Conservation (phyloP, 2,329 filamentous ascomycete species). For the Clonostachys chloroleuca region DNA sequence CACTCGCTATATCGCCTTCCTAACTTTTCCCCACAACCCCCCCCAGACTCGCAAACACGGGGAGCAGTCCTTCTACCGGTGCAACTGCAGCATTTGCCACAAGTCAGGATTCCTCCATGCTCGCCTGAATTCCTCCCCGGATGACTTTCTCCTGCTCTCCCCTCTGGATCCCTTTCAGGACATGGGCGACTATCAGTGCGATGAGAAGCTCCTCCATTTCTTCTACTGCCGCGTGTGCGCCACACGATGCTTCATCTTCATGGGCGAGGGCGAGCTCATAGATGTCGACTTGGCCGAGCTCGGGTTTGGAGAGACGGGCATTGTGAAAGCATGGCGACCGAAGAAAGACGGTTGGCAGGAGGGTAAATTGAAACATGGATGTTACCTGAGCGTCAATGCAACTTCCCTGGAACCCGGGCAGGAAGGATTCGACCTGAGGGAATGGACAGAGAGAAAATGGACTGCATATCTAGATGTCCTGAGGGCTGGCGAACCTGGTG, state of each 20-base stretch:
- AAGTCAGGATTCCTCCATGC: conserved; percentile 41
- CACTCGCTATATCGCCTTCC: conserved; percentile 33
- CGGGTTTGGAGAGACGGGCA: not conserved
- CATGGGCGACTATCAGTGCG: conserved; percentile 33
- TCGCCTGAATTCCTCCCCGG: conserved; percentile 21
- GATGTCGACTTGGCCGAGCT: conserved; percentile 11
- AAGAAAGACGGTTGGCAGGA: conserved; percentile 11
- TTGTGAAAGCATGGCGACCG: conserved; percentile 19
- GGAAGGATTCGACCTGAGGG: conserved; percentile 27
- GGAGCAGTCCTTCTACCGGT: conserved; percentile 22
- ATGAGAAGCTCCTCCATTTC: conserved; percentile 24
- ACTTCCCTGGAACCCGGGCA: conserved; percentile 27
- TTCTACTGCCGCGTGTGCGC: conserved; percentile 43
- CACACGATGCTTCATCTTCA: conserved; percentile 33
- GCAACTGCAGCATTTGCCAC: conserved; percentile 45
- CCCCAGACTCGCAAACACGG: conserved; percentile 10
- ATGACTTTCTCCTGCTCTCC: conserved; percentile 41
- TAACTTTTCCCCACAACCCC: conserved; percentile 29
- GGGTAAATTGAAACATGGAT: conserved; percentile 2
- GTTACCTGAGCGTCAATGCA: conserved; percentile 31
- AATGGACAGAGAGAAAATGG: conserved; percentile 25
- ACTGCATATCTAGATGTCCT: conserved; percentile 16
- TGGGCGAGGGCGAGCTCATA: conserved; percentile 21
- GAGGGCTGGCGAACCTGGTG: not conserved
- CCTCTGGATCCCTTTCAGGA: conserved; percentile 28